Evolutionary conservation across 2,329 filamentous ascomycete species (phyloP), one percentile per base, ranked within the genome.

Genomic region (Seiridium cupressi): DNA sequence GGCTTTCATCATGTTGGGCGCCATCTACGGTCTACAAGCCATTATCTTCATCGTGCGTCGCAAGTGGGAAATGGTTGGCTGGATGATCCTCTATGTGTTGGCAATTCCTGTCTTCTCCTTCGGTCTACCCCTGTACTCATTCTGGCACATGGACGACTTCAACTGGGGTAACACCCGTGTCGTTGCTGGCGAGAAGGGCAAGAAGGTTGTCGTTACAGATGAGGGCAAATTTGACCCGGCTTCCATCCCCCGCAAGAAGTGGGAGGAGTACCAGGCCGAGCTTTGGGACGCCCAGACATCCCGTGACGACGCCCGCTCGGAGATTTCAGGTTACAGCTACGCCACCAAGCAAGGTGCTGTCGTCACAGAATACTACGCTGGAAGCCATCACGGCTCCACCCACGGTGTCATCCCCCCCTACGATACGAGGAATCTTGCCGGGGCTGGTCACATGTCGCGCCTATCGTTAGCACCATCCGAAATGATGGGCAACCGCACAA

Each of bases 111-210:
- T 99, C 64, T 99, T 97, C 83, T 89, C 91, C 48, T 92, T 96
- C 64, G 93, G 85, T 61, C 84, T 99, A 49, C 95, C 95, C 0
- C 79, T 99, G 35, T 98, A 98, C 75, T 84, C 94, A 55, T 99
- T 99, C 85, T 99, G 95, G 95, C 86, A 97, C 79, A 98, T 98
- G 95, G 95, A 99, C 76, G 95, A 99, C 78, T 99, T 99, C 85
- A 91, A 90, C 69, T 99, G 95, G 95, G 95, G 95, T 77, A 99
- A 97, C 77, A 99, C 95, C 46, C 94, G 95, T 87, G 87, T 99
- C 60, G 93, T 99, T 65, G 95, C 91, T 6, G 95, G 95, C 73
- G 95, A 99, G 74, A 89, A 89, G 75, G 95, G 95, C 65, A 89
- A 92, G 74, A 94, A 97, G 81, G 81, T 98, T 63, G 87, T 99